Evolutionary conservation across 148 eudicot genomes (phyloP), one percentile per base, ranked within the genome.

Genomic region (Fagopyrum homotropicum): DNA sequence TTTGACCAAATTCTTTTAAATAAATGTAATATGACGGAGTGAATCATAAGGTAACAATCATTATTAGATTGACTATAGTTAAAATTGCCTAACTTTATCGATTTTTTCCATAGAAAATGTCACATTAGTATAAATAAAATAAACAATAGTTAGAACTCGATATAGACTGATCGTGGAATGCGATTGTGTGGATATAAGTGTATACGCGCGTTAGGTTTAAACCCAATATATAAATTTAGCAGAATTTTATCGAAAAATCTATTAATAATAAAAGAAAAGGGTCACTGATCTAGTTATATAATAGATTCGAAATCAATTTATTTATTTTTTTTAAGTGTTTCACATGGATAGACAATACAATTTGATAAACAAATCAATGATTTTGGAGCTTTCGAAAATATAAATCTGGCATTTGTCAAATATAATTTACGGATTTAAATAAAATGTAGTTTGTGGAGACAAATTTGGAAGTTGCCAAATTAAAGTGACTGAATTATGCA

Each of bases 401-500:
- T 63, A 63, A 30, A 63, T 63, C 69, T 63, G 9, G 4, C 15
- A 9, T 63, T 63, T 30, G 45, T 63, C 69, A 63, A 63, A 63
- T 35, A 35, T 35, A 2, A 1, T 63, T 63, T 29, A 61, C 10
- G 14, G 44, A 29, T 15, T 30, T 66, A 11, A 14, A 61, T 29
- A 26, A 43, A 26, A 14, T 66, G 70, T 12, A 66, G 71, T 35
- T 66, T 66, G 46, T 66, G 16, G 71, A 66, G 45, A 66, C 71
- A 66, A 15, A 66, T 12, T 11, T 66, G 71, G 47, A 66, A 66
- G 46, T 43, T 66, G 46, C 71, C 71, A 43, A 66, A 66, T 66
- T 66, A 66, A 66, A 66, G 71, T 43, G 45, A 46, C 44, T 22
- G 15, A 63, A 35, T 63, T 63, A 29, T 63, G 44, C 35, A 43